phyloP scores from a whole-genome alignment of 441 rosid genomes.

The Raphanus hybrid region DNA sequence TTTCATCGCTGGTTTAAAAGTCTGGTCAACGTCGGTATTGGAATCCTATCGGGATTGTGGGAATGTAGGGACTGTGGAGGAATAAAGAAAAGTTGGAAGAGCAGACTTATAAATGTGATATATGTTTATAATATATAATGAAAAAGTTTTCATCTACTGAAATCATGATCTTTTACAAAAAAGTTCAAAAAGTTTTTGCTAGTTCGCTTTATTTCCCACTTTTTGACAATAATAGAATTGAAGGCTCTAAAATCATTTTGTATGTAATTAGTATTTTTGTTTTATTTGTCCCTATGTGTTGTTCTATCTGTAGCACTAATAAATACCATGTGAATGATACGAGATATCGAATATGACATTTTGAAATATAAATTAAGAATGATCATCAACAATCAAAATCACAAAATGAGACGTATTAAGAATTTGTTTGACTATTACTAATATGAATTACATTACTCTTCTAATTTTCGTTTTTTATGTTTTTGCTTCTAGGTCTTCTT shows the following conservation, averaged over 20 bases:
- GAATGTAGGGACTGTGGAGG: not conserved
- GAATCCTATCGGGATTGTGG: constrained; percentile 14
- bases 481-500: not conserved
- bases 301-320: not conserved
- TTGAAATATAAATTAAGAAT: not conserved
- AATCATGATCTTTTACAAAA: not conserved
- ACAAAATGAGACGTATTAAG: not conserved
- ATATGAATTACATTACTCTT: not conserved
- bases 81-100: not conserved
- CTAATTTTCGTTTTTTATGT: not conserved
- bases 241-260: not conserved
- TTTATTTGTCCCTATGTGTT: not conserved
- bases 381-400: constrained; percentile 6
- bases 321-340: not conserved
- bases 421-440: not conserved
- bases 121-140: too few relatives aligned
- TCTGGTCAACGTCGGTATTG: constrained; percentile 27
- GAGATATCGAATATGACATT: not conserved
- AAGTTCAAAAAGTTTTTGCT: not conserved
- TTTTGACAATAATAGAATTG: not conserved
- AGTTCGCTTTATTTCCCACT: not conserved
- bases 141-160: not conserved
- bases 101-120: not conserved
- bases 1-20: not conserved
- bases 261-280: not conserved